Evolutionary conservation across 441 rosid genomes (phyloP).

Genomic region (Gossypium davidsonii): DNA sequence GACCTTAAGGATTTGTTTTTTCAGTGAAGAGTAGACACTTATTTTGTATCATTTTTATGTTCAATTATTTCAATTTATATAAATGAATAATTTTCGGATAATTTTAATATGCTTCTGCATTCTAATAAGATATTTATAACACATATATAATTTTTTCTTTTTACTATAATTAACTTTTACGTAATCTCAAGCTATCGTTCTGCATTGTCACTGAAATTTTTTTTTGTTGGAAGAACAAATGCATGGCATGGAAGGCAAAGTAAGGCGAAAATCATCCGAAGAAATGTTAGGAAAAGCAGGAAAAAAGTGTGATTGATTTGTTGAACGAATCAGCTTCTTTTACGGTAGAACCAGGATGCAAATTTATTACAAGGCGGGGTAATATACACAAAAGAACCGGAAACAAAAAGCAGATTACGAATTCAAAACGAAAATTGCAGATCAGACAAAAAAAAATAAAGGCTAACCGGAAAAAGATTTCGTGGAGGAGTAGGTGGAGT

Average conservation of each 20-base stretch:
- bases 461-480: constrained; percentile 42
- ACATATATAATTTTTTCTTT: too few relatives aligned
- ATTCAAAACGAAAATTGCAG: background rate
- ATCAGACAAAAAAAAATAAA: background rate
- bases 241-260: background rate
- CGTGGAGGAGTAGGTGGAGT: constrained; percentile 21
- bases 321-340: background rate
- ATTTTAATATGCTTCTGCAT: too few relatives aligned
- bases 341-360: background rate
- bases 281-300: background rate
- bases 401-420: background rate
- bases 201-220: background rate
- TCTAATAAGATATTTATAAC: too few relatives aligned
- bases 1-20: background rate
- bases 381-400: background rate
- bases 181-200: background rate
- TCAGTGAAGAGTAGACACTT: background rate
- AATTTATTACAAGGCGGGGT: background rate
- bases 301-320: background rate
- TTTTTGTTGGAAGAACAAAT: background rate
- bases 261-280: background rate
- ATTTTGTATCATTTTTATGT: too few relatives aligned
- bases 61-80: too few relatives aligned
- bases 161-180: background rate
- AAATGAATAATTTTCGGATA: too few relatives aligned